A percentile compares a stretch with the other conserved stretches of the same genome.
phyloP scores from a whole-genome alignment of 345 rosid species.

The Populus alba region DNA sequence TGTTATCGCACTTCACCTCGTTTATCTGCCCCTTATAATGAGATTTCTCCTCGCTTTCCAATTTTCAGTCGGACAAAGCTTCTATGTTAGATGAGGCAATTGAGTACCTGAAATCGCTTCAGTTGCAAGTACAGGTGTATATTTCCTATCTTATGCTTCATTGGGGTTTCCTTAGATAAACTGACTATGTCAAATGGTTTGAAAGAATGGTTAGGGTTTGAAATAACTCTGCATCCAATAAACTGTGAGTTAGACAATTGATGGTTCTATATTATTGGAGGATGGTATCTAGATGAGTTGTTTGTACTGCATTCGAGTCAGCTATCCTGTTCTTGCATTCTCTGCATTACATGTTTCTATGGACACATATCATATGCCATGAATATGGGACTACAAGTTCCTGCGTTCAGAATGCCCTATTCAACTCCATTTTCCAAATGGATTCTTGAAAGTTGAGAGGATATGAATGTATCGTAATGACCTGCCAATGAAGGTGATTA shows the following conservation, averaged over 20 bases:
- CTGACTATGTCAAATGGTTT: no score
- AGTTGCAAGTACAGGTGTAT: conserved; percentile 77
- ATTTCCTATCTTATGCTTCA: background rate
- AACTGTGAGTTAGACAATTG: background rate
- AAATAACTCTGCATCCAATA: background rate
- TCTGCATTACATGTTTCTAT: background rate
- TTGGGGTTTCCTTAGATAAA: no score
- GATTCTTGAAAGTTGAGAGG: background rate
- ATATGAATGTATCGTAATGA: background rate
- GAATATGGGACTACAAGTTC: no score
- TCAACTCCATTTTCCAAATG: background rate
- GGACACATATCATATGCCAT: no score
- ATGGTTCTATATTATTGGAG: background rate
- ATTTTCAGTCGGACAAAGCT: conserved; percentile 81
- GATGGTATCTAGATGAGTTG: background rate
- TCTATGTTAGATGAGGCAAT: conserved; percentile 94
- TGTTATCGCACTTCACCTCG: background rate
- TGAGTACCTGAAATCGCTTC: conserved; percentile 88
- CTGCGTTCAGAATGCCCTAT: background rate
- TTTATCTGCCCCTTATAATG: background rate
- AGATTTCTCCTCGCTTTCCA: background rate
- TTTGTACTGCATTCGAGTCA: background rate
- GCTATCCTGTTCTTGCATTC: background rate
- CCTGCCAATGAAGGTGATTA: background rate
- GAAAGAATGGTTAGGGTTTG: background rate